phyloP scores from a whole-genome alignment of 768 basidiomycete species.

The Xerocomellus dryophilus region DNA sequence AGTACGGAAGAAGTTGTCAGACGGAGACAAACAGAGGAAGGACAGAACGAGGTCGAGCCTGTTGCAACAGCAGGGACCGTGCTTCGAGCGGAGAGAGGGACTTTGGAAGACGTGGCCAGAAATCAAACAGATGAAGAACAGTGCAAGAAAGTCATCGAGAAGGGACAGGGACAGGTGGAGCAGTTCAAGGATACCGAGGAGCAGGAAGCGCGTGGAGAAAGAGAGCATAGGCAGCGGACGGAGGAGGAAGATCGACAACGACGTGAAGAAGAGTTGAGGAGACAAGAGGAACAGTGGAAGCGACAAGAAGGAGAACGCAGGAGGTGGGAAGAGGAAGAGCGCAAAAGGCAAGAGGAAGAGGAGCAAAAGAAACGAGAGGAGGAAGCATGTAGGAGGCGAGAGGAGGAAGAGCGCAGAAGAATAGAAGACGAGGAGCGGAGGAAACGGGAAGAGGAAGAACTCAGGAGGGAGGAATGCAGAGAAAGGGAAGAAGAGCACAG shows the following conservation, averaged over 20 bases:
- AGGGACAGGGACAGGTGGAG: background rate
- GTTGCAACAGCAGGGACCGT: background rate
- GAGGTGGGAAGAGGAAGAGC: background rate
- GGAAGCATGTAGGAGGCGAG: slow-evolving; percentile 24
- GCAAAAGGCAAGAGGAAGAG: slow-evolving; percentile 19
- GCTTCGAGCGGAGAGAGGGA: background rate
- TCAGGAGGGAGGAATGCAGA: slow-evolving; percentile 17
- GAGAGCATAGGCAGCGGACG: background rate
- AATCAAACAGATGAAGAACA: slow-evolving; percentile 18
- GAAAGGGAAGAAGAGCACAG: slow-evolving; percentile 15
- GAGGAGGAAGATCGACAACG: slow-evolving; percentile 3
- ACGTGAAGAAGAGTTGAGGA: slow-evolving; percentile 3
- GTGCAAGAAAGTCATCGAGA: slow-evolving; percentile 16
- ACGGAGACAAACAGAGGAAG: slow-evolving; percentile 43
- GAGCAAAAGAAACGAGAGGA: slow-evolving; percentile 18
- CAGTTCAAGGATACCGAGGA: background rate
- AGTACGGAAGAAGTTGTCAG: slow-evolving; percentile 35
- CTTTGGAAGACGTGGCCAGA: background rate
- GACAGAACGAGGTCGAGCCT: background rate
- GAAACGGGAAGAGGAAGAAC: slow-evolving; percentile 11
- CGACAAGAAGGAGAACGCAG: slow-evolving; percentile 1
- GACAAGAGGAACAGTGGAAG: background rate
- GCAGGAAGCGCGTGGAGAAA: background rate
- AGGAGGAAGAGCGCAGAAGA: slow-evolving; percentile 40
- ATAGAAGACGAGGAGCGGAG: slow-evolving; percentile 35